A percentile compares a stretch with the other conserved stretches of the same genome.
These are phyloP conservation scores for Aspergillus pseudotamarii DNA, from an alignment of 2,329 filamentous ascomycete genomes.

Conservation along the genomic window DNA sequence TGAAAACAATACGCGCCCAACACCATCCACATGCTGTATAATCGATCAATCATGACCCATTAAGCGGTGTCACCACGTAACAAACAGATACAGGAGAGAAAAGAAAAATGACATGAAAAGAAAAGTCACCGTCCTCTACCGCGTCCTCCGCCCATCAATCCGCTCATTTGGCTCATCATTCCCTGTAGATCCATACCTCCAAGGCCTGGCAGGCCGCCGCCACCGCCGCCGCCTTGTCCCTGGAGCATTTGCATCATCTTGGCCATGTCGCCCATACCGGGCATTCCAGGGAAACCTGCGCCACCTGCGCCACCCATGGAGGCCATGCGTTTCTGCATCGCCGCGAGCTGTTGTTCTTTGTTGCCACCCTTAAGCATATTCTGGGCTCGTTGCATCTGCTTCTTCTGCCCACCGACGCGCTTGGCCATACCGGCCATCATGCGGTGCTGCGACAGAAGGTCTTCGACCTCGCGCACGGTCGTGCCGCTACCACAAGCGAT, in stretches of 20 bases:
- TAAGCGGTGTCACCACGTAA: constrained; percentile 1
- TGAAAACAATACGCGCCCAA: constrained; percentile 19
- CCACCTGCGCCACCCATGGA: constrained; percentile 80
- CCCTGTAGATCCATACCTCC: constrained; percentile 66
- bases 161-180: constrained; percentile 78
- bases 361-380: constrained; percentile 88
- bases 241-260: constrained; percentile 97
- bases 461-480: constrained; percentile 88
- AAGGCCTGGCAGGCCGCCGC: constrained; percentile 60
- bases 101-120: constrained; percentile 20
- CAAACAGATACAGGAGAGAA: constrained; percentile 23
- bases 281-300: constrained; percentile 64
- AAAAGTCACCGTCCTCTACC: constrained; percentile 34
- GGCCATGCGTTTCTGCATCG: constrained; percentile 94
- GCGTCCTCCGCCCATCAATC: constrained; percentile 52
- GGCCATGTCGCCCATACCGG: constrained; percentile 81
- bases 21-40: constrained; percentile 21
- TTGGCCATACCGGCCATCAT: constrained; percentile 99
- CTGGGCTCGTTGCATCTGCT: constrained; percentile 94
- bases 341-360: constrained; percentile 89
- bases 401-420: constrained; percentile 97
- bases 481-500: constrained; percentile 90
- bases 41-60: constrained; percentile 12
- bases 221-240: constrained; percentile 67
- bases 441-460: constrained; percentile 93